Evolutionary conservation across 2,329 filamentous ascomycete genomes (phyloP), one percentile per base, ranked within the genome.

Genomic region (Colletotrichum cereale): DNA sequence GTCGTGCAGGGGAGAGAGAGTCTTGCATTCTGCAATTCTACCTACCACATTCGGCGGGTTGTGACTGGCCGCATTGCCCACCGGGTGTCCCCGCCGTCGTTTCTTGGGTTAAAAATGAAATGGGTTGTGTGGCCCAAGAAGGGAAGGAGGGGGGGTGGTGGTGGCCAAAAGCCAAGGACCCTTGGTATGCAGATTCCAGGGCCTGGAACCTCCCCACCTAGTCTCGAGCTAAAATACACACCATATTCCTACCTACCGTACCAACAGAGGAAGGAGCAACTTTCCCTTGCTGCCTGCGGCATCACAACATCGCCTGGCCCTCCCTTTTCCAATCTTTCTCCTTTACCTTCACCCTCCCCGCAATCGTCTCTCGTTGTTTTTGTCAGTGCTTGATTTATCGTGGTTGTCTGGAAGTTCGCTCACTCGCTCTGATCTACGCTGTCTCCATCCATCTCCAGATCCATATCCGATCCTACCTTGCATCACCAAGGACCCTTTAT

Each of bases 311-410:
- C 47, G 62, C 58, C 50, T 58, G 34, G 31, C 42, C 42, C 18
- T 38, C 38, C 36, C 42, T 58, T 50, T 71, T 31, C 24, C 50
- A 10, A 21, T 11, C 34, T 44, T 47, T 31, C 29, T 58, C 40
- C 29, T 29, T 16, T 38, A 40, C 14, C 52, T 50, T 18, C 38
- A 34, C 55, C 52, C 40, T 48, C 53, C 65, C 60, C 52, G 34
- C 52, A 42, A 60, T 38, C 38, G 64, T 63, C 67, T 57, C 48
- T 67, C 65, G 65, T 68, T 69, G 58, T 31, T 47, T 64, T 47
- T n/a, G 40, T 42, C 6, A 18, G 57, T 47, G 10, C 16, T 26
- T 58, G 36, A 8, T 24, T 29, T 21, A 11, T 40, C 3, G 44
- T 26, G 16, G 18, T 36, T 52, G 24, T 29, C n/a, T 40, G 24